These are phyloP conservation scores for Myxozyma neotropica DNA, from an alignment of 805 yeast genomes.

Conservation along the genomic window DNA sequence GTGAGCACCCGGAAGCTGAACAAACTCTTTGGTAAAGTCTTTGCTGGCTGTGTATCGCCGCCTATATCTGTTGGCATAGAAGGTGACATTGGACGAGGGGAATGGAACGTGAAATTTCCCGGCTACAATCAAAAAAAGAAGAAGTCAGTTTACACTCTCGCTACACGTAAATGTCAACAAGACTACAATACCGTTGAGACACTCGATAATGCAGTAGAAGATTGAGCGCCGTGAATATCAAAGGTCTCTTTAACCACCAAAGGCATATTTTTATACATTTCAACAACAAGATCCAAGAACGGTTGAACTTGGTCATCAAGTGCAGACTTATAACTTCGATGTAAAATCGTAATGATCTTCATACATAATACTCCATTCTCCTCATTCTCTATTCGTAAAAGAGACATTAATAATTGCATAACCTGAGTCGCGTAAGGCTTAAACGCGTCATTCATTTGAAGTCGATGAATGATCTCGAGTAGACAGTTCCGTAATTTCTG, in stretches of 20 bases:
- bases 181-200: slow-evolving; percentile 16
- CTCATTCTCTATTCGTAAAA: slow-evolving; percentile 81
- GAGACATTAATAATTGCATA: slow-evolving; percentile 58
- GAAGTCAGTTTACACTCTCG: not conserved
- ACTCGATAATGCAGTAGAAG: slow-evolving; percentile 1
- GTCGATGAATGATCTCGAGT: slow-evolving; percentile 76
- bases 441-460: slow-evolving; percentile 80
- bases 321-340: slow-evolving; percentile 74
- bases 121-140: slow-evolving; percentile 13
- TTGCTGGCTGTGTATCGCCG: slow-evolving; percentile 48
- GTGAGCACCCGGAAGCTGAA: slow-evolving; percentile 86
- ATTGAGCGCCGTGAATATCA: slow-evolving; percentile 40
- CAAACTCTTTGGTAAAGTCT: slow-evolving; percentile 66
- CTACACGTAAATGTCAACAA: not conserved
- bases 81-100: slow-evolving; percentile 50
- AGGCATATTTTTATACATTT: slow-evolving; percentile 79
- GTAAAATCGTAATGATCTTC: slow-evolving; percentile 82
- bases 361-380: slow-evolving; percentile 91
- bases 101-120: slow-evolving; percentile 38
- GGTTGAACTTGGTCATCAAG: slow-evolving; percentile 72
- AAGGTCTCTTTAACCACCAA: slow-evolving; percentile 72
- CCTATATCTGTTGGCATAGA: slow-evolving; percentile 45
- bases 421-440: slow-evolving; percentile 67
- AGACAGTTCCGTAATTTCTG: slow-evolving; percentile 76
- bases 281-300: slow-evolving; percentile 73